Evolutionary conservation across 2,329 filamentous ascomycete species (phyloP).

Genomic region (Xylaria polymorpha): DNA sequence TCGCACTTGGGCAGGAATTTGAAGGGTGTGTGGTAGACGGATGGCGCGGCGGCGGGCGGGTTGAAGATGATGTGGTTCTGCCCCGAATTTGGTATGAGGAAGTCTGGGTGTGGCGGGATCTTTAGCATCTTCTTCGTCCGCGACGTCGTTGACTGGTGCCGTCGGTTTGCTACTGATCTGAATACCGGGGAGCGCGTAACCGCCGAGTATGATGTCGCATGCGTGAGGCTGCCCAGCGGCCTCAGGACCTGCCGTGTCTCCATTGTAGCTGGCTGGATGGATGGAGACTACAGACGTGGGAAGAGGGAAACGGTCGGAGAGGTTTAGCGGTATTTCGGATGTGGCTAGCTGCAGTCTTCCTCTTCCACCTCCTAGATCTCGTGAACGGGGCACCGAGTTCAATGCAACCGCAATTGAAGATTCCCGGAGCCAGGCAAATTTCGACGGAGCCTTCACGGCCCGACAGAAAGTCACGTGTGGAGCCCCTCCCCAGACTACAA

Average conservation of each 20-base stretch:
- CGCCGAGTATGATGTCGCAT: slow-evolving; percentile 16
- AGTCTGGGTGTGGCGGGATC: slow-evolving; percentile 70
- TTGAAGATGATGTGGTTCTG: slow-evolving; percentile 65
- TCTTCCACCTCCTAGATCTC: slow-evolving; percentile 17
- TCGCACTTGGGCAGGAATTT: slow-evolving; percentile 71
- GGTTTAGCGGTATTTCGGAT: background rate
- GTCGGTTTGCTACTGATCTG: slow-evolving; percentile 47
- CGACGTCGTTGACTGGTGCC: slow-evolving; percentile 63
- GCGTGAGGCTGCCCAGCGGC: slow-evolving; percentile 39
- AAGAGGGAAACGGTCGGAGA: background rate
- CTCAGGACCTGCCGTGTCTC: slow-evolving; percentile 45
- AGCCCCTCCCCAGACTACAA: background rate
- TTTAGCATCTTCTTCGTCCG: slow-evolving; percentile 69
- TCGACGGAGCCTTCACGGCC: slow-evolving; percentile 38
- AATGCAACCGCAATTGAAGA: slow-evolving; percentile 23
- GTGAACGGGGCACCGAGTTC: slow-evolving; percentile 8
- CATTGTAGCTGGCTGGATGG: slow-evolving; percentile 38
- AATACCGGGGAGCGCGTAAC: slow-evolving; percentile 12
- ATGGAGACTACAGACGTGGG: slow-evolving; percentile 1
- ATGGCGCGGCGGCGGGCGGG: slow-evolving; percentile 64
- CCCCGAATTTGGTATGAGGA: slow-evolving; percentile 55
- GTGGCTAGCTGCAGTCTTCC: slow-evolving; percentile 12
- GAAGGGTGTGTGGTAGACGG: slow-evolving; percentile 74
- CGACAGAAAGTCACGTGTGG: slow-evolving; percentile 27
- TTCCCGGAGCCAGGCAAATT: slow-evolving; percentile 32